Evolutionary conservation across 192 early-diverging fungal genomes (phyloP), one percentile per base, ranked within the genome.

Genomic region (Haplosporangium gracile): DNA sequence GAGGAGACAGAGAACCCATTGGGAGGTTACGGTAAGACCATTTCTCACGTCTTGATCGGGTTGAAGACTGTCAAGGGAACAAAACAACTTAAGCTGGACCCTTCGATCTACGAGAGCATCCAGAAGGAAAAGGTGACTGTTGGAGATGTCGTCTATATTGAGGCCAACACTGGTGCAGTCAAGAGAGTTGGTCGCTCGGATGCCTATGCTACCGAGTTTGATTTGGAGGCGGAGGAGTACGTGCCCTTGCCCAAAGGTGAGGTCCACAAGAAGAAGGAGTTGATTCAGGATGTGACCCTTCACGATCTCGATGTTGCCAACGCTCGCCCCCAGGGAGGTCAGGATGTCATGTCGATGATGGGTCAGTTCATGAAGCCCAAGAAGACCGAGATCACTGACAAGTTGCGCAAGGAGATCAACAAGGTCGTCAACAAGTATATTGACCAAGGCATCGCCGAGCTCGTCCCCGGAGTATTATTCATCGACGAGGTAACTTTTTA

Each of bases 321-420:
- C 82, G 97, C 98, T 24, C 89, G 95, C 74, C 97, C 98, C 38
- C 97, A 98, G 93, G 98, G 99, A 32, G 98, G 97, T 15, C 97
- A 98, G 90, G 99, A 99, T 86, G 98, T 98, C 72, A 95, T 99
- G 88, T 98, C 97, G 39, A 96, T 99, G 95, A 98, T 99, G 97
- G 95, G 97, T 78, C 97, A 98, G 88, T 92, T 99, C 82, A 94
- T 97, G 92, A 99, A 99, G 91, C 99, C 99, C 10, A 97, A 97
- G 87, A 99, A 99, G 91, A 99, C 99, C 1, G 99, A 99, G 89
- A 98, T 99, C 82, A 99, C 98, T 18, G 98, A 99, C 77, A 99
- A 99, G 88, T 91, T 99, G 79, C 94, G 99, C 79, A 93, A 96
- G 89, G 98, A 99, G 89, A 98, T 99, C 92, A 99, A 99, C 94